Conservation (phyloP, 2,329 filamentous ascomycete species). For the Ceratocystis eucalypticola region DNA sequence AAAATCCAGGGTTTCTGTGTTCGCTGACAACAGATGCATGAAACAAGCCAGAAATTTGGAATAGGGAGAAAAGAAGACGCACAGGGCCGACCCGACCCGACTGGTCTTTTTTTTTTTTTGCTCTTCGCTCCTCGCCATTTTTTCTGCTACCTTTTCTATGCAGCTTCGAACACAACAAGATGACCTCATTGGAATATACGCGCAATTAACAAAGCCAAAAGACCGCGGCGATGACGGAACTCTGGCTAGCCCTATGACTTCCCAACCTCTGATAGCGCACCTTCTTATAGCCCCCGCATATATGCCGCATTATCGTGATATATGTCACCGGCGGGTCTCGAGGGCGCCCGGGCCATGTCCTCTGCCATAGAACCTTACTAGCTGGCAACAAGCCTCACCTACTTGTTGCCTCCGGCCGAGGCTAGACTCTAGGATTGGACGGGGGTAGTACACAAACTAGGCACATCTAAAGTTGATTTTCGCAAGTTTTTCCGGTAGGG, state of each 20-base stretch:
- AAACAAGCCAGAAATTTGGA: no score
- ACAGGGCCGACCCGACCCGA: neutral
- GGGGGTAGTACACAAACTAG: neutral
- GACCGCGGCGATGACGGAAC: neutral
- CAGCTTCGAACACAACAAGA: neutral
- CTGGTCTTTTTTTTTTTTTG: neutral
- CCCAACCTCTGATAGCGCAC: neutral
- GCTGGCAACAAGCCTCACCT: neutral
- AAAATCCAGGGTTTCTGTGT: neutral
- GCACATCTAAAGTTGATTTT: neutral
- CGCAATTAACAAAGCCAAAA: neutral
- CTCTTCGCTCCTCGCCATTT: neutral
- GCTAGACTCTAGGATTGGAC: neutral
- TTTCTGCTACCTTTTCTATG: neutral
- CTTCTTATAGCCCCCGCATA: slow-evolving; percentile 3
- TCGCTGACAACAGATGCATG: no score
- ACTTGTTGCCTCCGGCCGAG: neutral
- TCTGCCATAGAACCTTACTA: neutral
- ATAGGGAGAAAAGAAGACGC: no score
- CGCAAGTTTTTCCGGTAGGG: neutral
- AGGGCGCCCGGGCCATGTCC: neutral
- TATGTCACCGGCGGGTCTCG: neutral
- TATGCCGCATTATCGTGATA: slow-evolving; percentile 2
- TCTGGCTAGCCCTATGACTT: neutral
- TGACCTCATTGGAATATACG: neutral